These are phyloP conservation scores for Eucalyptus virginea DNA, from an alignment of 345 rosid species.

Conservation along the genomic window DNA sequence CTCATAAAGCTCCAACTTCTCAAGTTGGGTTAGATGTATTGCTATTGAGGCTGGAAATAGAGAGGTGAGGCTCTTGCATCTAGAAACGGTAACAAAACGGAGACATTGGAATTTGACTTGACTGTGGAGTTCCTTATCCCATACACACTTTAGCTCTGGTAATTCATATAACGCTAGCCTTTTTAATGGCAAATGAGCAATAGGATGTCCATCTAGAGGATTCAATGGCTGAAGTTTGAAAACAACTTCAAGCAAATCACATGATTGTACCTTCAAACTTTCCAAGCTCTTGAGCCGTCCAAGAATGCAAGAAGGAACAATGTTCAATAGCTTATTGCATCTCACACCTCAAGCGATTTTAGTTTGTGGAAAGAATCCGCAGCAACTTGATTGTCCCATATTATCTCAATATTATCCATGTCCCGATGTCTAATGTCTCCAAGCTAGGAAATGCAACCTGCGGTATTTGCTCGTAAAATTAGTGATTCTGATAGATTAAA, in stretches of 20 bases:
- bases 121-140: not conserved
- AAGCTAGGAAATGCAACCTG: not conserved
- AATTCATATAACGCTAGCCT: fast-evolving
- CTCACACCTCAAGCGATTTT: fast-evolving
- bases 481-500: no score
- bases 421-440: fast-evolving
- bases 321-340: not conserved
- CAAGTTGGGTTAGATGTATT: no score
- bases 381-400: not conserved
- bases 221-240: not conserved
- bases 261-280: not conserved
- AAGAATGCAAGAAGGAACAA: not conserved
- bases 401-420: not conserved
- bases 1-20: fast-evolving
- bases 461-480: fast-evolving
- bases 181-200: not conserved
- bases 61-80: no score
- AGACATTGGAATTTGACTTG: not conserved
- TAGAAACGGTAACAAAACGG: fast-evolving
- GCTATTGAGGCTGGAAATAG: no score
- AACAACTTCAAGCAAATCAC: not conserved
- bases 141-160: not conserved
- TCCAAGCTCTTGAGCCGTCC: not conserved
- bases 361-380: not conserved
- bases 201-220: not conserved